Conservation (phyloP, 2,329 filamentous ascomycete genomes). For the Metarhizium humberi region DNA sequence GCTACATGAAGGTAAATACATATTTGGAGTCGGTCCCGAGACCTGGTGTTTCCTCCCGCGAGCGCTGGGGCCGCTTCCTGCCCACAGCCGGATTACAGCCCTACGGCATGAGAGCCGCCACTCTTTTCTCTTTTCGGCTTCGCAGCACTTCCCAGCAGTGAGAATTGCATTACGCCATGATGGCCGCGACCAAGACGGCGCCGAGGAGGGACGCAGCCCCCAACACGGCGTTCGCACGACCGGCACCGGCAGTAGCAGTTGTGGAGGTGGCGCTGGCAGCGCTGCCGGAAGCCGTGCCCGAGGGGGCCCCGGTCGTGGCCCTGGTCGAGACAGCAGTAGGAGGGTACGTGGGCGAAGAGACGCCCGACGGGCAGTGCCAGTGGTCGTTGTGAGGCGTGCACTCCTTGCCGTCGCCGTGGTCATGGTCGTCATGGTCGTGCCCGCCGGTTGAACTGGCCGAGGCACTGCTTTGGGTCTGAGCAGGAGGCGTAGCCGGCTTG, state of each 20-base stretch:
- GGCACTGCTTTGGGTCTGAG: constrained; percentile 2
- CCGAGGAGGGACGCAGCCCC: constrained; percentile 6
- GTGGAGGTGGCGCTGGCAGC: not conserved
- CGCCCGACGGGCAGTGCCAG: constrained; percentile 12
- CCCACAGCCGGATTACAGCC: not conserved
- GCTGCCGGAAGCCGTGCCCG: not conserved
- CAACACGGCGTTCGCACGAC: constrained; percentile 1
- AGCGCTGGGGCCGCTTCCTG: not conserved
- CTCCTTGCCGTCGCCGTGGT: constrained; percentile 3
- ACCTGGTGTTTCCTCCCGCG: not conserved
- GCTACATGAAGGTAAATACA: not conserved
- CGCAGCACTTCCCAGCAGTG: not conserved
- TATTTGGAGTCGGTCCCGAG: not conserved
- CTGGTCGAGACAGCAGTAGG: constrained; percentile 2
- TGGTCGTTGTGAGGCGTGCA: constrained; percentile 8
- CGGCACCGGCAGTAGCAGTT: not conserved
- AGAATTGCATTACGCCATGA: constrained; percentile 1
- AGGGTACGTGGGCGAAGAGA: constrained; percentile 2
- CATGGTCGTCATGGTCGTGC: constrained; percentile 1
- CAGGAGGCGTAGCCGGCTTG: constrained; percentile 7
- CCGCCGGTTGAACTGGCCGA: not conserved
- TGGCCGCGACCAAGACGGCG: constrained; percentile 7
- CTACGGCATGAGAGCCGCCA: not conserved
- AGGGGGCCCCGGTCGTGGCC: not conserved
- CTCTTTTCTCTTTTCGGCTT: not conserved